phyloP scores from a whole-genome alignment of 768 basidiomycete species.

The Cubamyces sp. region DNA sequence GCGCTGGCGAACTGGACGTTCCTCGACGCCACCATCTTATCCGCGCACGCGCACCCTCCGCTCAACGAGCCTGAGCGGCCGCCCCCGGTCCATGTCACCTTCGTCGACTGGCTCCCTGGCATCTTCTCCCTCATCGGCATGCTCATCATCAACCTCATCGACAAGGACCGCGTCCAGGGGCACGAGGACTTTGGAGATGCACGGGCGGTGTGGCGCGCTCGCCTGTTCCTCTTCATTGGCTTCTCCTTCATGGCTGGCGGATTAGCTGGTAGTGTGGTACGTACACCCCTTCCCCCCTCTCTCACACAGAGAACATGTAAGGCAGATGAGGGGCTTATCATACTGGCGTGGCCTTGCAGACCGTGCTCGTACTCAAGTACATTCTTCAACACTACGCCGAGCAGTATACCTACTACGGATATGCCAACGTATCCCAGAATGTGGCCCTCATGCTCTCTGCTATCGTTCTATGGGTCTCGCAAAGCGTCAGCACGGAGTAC shows the following conservation, averaged over 20 bases:
- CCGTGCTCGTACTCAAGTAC: slow-evolving; percentile 90
- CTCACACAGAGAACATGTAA: neutral
- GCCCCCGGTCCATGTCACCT: slow-evolving; percentile 79
- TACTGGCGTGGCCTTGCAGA: slow-evolving; percentile 47
- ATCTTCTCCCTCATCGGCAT: slow-evolving; percentile 92
- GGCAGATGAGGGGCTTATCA: neutral
- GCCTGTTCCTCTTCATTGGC: slow-evolving; percentile 90
- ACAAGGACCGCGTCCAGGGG: slow-evolving; percentile 86
- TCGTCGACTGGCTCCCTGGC: slow-evolving; percentile 98
- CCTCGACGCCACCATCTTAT: slow-evolving; percentile 89
- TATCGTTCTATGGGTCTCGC: slow-evolving; percentile 90
- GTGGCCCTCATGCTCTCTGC: slow-evolving; percentile 83
- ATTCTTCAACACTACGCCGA: slow-evolving; percentile 71
- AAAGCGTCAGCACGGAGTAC: slow-evolving; percentile 84
- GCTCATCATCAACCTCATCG: slow-evolving; percentile 90
- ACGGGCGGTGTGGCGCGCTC: slow-evolving; percentile 87
- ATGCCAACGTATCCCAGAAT: slow-evolving; percentile 95
- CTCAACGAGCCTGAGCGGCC: slow-evolving; percentile 70
- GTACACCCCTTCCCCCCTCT: slow-evolving; percentile 38
- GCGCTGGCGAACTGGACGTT: slow-evolving; percentile 95
- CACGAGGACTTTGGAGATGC: slow-evolving; percentile 83
- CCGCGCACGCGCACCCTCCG: slow-evolving; percentile 81
- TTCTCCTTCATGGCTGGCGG: slow-evolving; percentile 99
- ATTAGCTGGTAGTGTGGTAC: slow-evolving; percentile 92
- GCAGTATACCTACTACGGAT: slow-evolving; percentile 88